These are phyloP conservation scores for Aspergillus funiculosus DNA, from an alignment of 495 filamentous ascomycete species.

Conservation along the genomic window DNA sequence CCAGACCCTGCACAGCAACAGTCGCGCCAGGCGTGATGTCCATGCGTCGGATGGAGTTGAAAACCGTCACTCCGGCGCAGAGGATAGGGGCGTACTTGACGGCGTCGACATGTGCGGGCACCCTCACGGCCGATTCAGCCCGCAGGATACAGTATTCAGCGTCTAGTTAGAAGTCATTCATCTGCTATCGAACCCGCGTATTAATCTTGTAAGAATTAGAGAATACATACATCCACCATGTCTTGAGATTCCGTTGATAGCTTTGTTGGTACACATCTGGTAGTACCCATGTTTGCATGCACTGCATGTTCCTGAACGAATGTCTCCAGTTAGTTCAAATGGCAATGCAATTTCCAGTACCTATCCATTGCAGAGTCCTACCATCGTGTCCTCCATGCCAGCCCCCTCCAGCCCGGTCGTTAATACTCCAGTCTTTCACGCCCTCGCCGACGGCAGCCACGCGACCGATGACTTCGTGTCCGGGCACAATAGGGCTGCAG, in stretches of 20 bases:
- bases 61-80: conserved; percentile 52
- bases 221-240: conserved; percentile 43
- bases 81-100: conserved; percentile 52
- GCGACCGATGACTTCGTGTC: conserved; percentile 51
- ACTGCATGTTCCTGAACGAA: conserved; percentile 32
- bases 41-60: conserved; percentile 42
- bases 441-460: conserved; percentile 44
- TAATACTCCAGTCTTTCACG: conserved; percentile 40
- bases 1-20: conserved; percentile 58
- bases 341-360: neutral
- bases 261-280: conserved; percentile 49
- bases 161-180: too few species aligned
- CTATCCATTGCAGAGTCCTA: neutral
- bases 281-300: conserved; percentile 44
- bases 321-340: neutral
- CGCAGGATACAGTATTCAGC: conserved; percentile 60
- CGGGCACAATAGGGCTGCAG: conserved; percentile 42
- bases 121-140: conserved; percentile 56
- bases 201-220: neutral
- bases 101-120: conserved; percentile 53
- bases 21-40: conserved; percentile 41
- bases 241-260: conserved; percentile 48
- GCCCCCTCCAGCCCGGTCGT: conserved; percentile 47
- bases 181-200: too few species aligned
- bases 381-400: conserved; percentile 53